Base-by-base conservation (phyloP, 2,329 filamentous ascomycete genomes). In the Coleophoma crateriformis region DNA sequence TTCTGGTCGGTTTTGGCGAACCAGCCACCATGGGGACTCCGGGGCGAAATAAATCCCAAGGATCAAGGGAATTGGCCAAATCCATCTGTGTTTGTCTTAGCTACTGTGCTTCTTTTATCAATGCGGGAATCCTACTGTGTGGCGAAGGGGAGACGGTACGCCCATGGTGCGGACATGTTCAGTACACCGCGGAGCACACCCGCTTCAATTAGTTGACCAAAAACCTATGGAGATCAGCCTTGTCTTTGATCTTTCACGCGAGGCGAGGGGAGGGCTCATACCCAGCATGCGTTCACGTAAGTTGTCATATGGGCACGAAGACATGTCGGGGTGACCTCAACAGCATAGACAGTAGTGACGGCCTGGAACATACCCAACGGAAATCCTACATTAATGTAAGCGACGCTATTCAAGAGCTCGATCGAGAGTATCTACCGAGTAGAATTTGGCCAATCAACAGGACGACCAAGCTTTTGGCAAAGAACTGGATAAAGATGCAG, bases 281-380 rank as follows among this genome's bases (percentile, higher is more conserved):
- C 74, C 73, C 74, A 78, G 66, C 74, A 75, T 57, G 74, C 68
- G 59, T 75, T 74, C 53, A 74, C 70, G 46, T 76, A 78, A 1
- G 73, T 75, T 0, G 73, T 76, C 42, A 77, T 63, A 54, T 76
- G 77, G 13, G 71, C 72, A 46, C 75, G 69, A 13, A 78, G 64
- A 35, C 71, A 71, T 17, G 76, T 70, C 2, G 75, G 75, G 48
- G 72, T 75, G 32, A 78, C 74, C 55, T 78, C 75, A 34, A 69
- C 70, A 11, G 59, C 59, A 47, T 53, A 53, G 7, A 43, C 52
- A 12, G 50, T 43, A 15, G 48, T 45, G 11, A 50, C 33, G 5
- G 53, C 50, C 52, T 75, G 72, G 27, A 73, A 72, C 3, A 75
- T 48, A n/a, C 50, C 75, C 73, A 74, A 78, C 64, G 75, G 76